phyloP scores from a whole-genome alignment of 2,329 filamentous ascomycete genomes.

The Pezicula neosporulosa region DNA sequence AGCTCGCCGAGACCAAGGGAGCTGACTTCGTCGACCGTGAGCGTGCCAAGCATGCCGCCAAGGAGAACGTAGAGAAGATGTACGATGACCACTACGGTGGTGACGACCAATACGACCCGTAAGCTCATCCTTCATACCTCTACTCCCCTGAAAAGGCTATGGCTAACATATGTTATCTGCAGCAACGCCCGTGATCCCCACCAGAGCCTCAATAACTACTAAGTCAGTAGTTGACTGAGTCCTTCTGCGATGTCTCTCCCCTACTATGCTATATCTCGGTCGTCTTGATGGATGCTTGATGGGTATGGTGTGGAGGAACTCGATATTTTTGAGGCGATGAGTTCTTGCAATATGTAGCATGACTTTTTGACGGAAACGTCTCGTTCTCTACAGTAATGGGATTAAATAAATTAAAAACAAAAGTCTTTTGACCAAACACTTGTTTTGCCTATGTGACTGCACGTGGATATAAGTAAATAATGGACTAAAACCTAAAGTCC shows the following conservation, averaged over 20 bases:
- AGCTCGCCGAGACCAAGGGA: slow-evolving; percentile 70
- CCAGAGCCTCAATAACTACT: slow-evolving; percentile 19
- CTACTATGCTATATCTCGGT: not conserved
- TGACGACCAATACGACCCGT: slow-evolving; percentile 54
- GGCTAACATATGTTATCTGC: not conserved
- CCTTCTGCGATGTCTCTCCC: not conserved
- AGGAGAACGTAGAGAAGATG: slow-evolving; percentile 53
- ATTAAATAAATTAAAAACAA: too few species aligned
- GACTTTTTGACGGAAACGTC: slow-evolving; percentile 1
- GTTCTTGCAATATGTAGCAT: not conserved
- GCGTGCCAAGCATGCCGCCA: slow-evolving; percentile 55
- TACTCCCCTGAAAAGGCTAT: not conserved
- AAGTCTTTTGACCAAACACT: too few species aligned
- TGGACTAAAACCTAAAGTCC: too few species aligned
- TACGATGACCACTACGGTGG: slow-evolving; percentile 60
- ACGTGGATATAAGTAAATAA: too few species aligned
- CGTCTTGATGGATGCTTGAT: not conserved
- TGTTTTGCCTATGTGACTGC: too few species aligned
- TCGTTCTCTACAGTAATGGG: too few species aligned
- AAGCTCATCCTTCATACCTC: slow-evolving; percentile 29
- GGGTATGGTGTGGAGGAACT: too few species aligned
- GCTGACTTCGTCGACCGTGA: slow-evolving; percentile 55
- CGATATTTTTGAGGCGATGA: too few species aligned
- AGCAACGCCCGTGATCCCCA: slow-evolving; percentile 19
- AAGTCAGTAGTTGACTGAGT: slow-evolving; percentile 1